Percentiles rank a stretch among this genome's conserved stretches.
phyloP scores from a whole-genome alignment of 129 eudicot species.

The Artemisia argyi region DNA sequence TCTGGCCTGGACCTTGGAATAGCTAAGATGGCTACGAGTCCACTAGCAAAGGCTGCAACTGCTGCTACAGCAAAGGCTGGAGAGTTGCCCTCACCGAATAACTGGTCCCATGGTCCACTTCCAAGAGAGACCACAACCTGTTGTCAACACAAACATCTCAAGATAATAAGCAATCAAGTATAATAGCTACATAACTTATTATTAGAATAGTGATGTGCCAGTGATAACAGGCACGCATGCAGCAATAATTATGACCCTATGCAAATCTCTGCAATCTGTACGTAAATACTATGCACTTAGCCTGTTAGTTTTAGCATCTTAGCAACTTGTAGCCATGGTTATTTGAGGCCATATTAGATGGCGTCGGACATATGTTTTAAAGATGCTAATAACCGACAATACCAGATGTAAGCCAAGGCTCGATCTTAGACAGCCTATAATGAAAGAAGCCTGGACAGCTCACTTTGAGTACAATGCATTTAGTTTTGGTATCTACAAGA shows the following conservation, averaged over 20 bases:
- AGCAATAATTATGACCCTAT: neutral
- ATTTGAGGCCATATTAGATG: too few species aligned
- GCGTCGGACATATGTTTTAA: too few species aligned
- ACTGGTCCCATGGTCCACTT: constrained; percentile 96
- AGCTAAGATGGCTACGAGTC: constrained; percentile 88
- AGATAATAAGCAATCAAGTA: neutral
- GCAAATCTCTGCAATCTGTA: too few species aligned
- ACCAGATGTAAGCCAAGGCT: too few species aligned
- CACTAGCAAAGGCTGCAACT: constrained; percentile 72
- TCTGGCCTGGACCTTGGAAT: constrained; percentile 85
- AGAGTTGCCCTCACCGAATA: constrained; percentile 89
- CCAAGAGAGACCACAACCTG: constrained; percentile 90
- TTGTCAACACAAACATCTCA: constrained; percentile 22
- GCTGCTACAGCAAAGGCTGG: constrained; percentile 87
- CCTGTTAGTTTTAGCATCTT: too few species aligned
- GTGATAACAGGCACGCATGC: neutral
- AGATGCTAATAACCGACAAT: too few species aligned
- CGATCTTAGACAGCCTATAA: too few species aligned
- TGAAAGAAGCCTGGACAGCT: too few species aligned
- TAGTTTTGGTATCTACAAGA: too few species aligned
- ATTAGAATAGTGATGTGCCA: neutral
- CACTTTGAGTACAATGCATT: too few species aligned
- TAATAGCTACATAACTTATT: neutral
- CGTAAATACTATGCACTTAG: too few species aligned
- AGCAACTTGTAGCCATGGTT: too few species aligned